These are phyloP conservation scores for Tuber brumale DNA, from an alignment of 495 filamentous ascomycete species.

Conservation along the genomic window DNA sequence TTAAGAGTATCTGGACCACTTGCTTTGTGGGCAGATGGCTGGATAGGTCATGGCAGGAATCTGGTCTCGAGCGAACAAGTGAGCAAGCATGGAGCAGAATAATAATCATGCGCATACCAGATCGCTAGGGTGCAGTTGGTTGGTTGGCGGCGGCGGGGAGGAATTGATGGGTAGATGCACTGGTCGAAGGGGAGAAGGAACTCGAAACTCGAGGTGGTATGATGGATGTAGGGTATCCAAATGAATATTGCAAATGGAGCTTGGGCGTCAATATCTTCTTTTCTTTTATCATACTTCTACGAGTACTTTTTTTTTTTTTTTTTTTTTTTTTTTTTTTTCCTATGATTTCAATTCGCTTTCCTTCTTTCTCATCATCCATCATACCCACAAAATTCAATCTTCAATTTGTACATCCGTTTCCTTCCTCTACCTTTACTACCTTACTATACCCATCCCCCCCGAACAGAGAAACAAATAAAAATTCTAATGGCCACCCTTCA, in stretches of 20 bases:
- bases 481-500: neutral
- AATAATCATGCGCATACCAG: neutral
- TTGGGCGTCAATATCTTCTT: constrained; percentile 10
- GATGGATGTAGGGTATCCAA: neutral
- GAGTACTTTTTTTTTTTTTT: constrained; percentile 8
- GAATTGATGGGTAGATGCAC: neutral
- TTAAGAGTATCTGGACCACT: neutral
- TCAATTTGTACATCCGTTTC: neutral
- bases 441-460: neutral
- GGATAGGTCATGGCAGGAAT: neutral
- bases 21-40: neutral
- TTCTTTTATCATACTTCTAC: too few species aligned
- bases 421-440: neutral
- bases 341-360: neutral
- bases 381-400: neutral
- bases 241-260: neutral
- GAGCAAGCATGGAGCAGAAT: neutral
- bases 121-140: neutral
- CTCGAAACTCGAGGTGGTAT: neutral
- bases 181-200: neutral
- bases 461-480: neutral
- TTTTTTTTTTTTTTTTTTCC: constrained; percentile 9
- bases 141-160: neutral
- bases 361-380: neutral
- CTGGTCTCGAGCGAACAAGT: neutral